phyloP scores from a whole-genome alignment of 2,329 filamentous ascomycete genomes.

The Pseudogymnoascus sp. region DNA sequence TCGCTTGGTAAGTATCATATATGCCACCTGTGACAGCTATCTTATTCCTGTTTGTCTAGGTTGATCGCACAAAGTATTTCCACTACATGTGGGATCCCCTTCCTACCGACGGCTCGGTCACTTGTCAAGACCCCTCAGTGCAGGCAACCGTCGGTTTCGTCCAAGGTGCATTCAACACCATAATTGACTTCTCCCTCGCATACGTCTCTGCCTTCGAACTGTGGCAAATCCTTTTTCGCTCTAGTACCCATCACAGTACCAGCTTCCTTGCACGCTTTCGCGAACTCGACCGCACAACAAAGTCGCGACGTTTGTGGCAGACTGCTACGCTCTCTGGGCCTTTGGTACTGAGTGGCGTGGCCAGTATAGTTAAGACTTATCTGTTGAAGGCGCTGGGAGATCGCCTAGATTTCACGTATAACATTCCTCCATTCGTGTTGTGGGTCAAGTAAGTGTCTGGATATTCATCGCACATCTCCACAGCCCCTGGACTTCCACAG shows the following conservation, averaged over 20 bases:
- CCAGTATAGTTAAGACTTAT: slow-evolving; percentile 31
- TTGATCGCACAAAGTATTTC: slow-evolving; percentile 27
- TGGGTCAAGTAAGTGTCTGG: slow-evolving; percentile 30
- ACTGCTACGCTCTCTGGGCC: slow-evolving; percentile 29
- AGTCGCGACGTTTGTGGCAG: slow-evolving; percentile 30
- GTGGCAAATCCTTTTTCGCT: slow-evolving; percentile 30
- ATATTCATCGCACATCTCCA: not conserved
- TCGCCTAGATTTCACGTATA: slow-evolving; percentile 29
- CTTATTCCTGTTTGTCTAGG: not conserved
- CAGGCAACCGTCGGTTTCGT: slow-evolving; percentile 31
- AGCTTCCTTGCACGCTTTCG: slow-evolving; percentile 25
- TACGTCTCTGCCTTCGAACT: slow-evolving; percentile 28
- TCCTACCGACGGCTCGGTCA: slow-evolving; percentile 28
- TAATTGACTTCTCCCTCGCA: slow-evolving; percentile 29
- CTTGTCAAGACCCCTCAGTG: slow-evolving; percentile 27
- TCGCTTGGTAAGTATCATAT: slow-evolving; percentile 16
- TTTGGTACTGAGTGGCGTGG: slow-evolving; percentile 28
- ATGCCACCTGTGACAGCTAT: not conserved
- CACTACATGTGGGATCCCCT: slow-evolving; percentile 33
- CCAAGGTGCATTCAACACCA: slow-evolving; percentile 31
- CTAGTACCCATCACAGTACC: slow-evolving; percentile 21
- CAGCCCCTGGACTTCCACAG: not conserved
- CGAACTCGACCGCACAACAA: slow-evolving; percentile 25
- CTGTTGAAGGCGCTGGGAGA: slow-evolving; percentile 30
- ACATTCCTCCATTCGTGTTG: slow-evolving; percentile 29